These are phyloP conservation scores for Penicillium sp. DNA, from an alignment of 2,329 filamentous ascomycete genomes.

Conservation along the genomic window DNA sequence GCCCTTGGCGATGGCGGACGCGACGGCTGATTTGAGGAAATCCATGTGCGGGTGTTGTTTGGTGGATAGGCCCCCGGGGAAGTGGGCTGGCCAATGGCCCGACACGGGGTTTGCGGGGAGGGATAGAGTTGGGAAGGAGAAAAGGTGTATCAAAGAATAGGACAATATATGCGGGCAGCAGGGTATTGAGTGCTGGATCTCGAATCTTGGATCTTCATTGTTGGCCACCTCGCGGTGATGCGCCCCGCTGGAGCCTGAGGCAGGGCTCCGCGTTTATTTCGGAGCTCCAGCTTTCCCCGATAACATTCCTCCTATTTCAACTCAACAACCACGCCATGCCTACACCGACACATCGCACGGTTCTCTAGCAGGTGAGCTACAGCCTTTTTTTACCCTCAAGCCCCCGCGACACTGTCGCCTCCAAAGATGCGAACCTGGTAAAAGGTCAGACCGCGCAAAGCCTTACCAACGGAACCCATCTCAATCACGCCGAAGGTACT, in stretches of 20 bases:
- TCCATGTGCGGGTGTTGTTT: constrained; percentile 60
- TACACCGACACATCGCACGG: not conserved
- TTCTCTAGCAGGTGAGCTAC: constrained; percentile 5
- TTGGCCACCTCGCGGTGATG: not conserved
- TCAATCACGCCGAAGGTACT: constrained; percentile 23
- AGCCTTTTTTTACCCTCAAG: not conserved
- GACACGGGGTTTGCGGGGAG: not conserved
- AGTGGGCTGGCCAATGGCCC: constrained; percentile 8
- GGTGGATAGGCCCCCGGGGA: constrained; percentile 1
- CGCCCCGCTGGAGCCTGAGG: constrained; percentile 9
- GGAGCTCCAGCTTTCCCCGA: constrained; percentile 1
- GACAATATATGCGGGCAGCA: not conserved
- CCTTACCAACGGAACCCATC: constrained; percentile 6
- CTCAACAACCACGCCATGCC: not conserved
- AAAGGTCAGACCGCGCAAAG: constrained; percentile 41
- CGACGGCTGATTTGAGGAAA: constrained; percentile 95
- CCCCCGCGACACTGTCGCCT: constrained; percentile 15
- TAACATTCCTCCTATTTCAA: not conserved
- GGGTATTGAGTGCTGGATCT: not conserved
- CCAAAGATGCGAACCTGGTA: constrained; percentile 45
- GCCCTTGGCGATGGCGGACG: constrained; percentile 91
- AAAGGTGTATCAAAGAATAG: not conserved
- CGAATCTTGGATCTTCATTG: not conserved
- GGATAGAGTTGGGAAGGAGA: not conserved
- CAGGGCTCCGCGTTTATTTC: constrained; percentile 1